Evolutionary conservation across 352 stramenopile genomes (phyloP).

Genomic region (Sclerospora graminicola): DNA sequence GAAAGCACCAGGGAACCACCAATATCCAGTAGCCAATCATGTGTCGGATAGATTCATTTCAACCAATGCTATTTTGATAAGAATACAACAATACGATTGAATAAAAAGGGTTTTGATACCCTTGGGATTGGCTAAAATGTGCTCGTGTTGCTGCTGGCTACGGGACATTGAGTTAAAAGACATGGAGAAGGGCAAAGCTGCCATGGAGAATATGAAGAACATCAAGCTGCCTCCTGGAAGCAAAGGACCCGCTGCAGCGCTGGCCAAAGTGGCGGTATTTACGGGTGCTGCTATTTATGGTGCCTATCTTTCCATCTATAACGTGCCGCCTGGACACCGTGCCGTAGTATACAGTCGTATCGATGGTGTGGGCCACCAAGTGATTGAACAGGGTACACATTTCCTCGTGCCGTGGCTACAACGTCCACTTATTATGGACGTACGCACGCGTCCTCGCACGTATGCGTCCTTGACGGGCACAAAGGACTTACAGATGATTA

Average conservation of each 20-base stretch:
- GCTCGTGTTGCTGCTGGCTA: not conserved
- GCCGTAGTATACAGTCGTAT: slow-evolving; percentile 87
- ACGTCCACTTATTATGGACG: slow-evolving; percentile 92
- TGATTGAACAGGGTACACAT: slow-evolving; percentile 92
- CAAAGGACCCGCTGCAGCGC: slow-evolving; percentile 38
- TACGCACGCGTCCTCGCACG: slow-evolving; percentile 89
- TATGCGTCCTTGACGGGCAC: slow-evolving; percentile 87
- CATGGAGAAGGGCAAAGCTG: slow-evolving; percentile 81
- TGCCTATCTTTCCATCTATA: slow-evolving; percentile 81
- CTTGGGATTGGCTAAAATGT: slow-evolving; percentile 5
- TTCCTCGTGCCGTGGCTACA: slow-evolving; percentile 98
- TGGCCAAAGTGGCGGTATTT: slow-evolving; percentile 54
- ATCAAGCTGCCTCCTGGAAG: slow-evolving; percentile 73
- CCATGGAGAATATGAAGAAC: slow-evolving; percentile 87
- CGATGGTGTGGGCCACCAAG: slow-evolving; percentile 65
- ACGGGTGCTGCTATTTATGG: slow-evolving; percentile 59
- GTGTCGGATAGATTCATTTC: not conserved
- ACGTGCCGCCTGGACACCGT: slow-evolving; percentile 81
- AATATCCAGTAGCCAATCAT: slow-evolving; percentile 34
- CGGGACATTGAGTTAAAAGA: not conserved
- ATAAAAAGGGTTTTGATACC: too few species aligned
- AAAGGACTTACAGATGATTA: slow-evolving; percentile 99
- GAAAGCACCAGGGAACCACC: slow-evolving; percentile 31
- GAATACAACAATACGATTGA: not conserved
- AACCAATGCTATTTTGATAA: not conserved